Evolutionary conservation across 306 rosid genomes (phyloP).

Genomic region (Prosopis cineraria): DNA sequence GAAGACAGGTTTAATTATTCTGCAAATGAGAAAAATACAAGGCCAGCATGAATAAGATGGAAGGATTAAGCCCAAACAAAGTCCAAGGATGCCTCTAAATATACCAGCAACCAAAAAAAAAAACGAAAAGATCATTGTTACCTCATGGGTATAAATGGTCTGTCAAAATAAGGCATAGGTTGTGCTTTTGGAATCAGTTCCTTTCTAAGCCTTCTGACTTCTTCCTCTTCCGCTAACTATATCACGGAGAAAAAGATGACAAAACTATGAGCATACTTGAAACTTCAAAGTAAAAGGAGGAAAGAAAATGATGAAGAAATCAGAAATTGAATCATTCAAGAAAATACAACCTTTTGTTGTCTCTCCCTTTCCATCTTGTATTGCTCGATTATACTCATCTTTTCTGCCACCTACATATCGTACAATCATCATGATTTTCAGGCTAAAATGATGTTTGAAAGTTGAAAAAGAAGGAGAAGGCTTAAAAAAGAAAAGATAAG

Average conservation of each 20-base stretch:
- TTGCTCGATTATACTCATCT: conserved; percentile 67
- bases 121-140: conserved; percentile 15
- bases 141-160: conserved; percentile 97
- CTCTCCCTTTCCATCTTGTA: conserved; percentile 87
- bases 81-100: background rate
- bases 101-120: background rate
- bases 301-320: conserved; percentile 5
- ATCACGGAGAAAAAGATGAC: background rate
- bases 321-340: background rate
- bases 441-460: background rate
- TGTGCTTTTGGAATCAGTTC: conserved; percentile 93
- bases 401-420: conserved; percentile 69
- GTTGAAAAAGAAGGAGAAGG: background rate
- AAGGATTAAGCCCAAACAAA: background rate
- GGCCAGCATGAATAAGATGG: background rate
- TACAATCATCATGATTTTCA: conserved; percentile 17
- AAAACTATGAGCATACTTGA: background rate
- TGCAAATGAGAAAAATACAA: background rate
- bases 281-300: background rate
- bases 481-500: background rate
- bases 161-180: conserved; percentile 97
- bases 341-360: conserved; percentile 61
- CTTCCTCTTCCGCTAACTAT: conserved; percentile 87
- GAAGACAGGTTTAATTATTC: background rate
- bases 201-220: conserved; percentile 74